phyloP scores from a whole-genome alignment of 192 early-diverging fungal species.

The Mortierella hygrophila region DNA sequence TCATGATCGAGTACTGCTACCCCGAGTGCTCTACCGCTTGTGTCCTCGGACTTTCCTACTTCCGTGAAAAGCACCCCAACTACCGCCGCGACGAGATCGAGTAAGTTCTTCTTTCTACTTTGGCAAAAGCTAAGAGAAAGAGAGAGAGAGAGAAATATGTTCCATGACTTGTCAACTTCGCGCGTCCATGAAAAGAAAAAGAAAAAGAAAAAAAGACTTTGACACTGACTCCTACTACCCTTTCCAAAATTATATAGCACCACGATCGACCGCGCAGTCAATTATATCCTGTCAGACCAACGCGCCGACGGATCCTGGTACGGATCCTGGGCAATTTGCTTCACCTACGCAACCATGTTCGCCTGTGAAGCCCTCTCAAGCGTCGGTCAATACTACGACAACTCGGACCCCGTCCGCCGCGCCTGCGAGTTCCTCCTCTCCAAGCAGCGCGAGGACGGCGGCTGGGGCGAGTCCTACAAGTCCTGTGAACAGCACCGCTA shows the following conservation, averaged over 20 bases:
- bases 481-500: slow-evolving; percentile 80
- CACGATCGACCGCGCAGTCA: slow-evolving; percentile 65
- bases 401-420: slow-evolving; percentile 70
- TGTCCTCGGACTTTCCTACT: slow-evolving; percentile 85
- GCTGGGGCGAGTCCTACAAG: slow-evolving; percentile 98
- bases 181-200: background rate
- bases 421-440: slow-evolving; percentile 94
- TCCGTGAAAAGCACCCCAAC: slow-evolving; percentile 80
- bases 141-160: background rate
- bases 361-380: slow-evolving; percentile 86
- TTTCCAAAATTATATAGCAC: slow-evolving; percentile 12
- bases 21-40: slow-evolving; percentile 97
- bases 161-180: background rate
- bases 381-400: slow-evolving; percentile 86
- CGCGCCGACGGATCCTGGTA: slow-evolving; percentile 91
- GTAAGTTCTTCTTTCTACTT: slow-evolving; percentile 37
- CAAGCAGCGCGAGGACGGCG: slow-evolving; percentile 92
- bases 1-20: slow-evolving; percentile 98
- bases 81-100: slow-evolving; percentile 88
- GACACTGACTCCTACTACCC: background rate
- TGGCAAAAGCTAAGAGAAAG: background rate
- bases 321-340: slow-evolving; percentile 98
- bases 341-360: slow-evolving; percentile 97
- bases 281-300: slow-evolving; percentile 84
- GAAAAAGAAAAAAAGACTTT: background rate